Conservation (phyloP, 78 protist species). For the Speleostelium caveatum region DNA sequence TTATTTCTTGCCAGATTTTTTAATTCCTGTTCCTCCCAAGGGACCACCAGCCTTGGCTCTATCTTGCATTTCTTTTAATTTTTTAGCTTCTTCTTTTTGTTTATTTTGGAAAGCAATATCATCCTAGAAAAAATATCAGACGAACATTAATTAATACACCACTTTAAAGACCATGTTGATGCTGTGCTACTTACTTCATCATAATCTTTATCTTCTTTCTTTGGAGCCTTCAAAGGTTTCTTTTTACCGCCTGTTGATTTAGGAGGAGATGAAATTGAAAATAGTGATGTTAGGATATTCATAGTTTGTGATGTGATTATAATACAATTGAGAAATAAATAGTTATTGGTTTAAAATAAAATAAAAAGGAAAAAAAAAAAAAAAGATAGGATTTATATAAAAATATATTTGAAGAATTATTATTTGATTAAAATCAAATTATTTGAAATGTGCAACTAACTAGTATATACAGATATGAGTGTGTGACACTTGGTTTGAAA, state of each 20-base stretch:
- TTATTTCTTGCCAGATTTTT: conserved; percentile 79
- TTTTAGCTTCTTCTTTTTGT: conserved; percentile 67
- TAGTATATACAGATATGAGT: too few relatives aligned
- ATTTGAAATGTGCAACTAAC: too few relatives aligned
- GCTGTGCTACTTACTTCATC: conserved; percentile 46
- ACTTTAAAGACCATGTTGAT: not conserved
- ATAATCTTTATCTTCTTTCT: conserved; percentile 77
- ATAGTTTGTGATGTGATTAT: not conserved
- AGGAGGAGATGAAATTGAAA: not conserved
- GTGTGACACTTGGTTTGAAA: too few relatives aligned
- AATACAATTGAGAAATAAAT: not conserved
- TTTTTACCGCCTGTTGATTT: conserved; percentile 52
- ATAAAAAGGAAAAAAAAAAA: too few relatives aligned
- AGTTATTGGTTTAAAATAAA: too few relatives aligned
- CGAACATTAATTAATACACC: not conserved
- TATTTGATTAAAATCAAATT: too few relatives aligned
- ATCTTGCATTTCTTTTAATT: conserved; percentile 70
- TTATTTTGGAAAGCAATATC: conserved; percentile 78
- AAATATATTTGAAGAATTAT: too few relatives aligned
- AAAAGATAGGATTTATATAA: too few relatives aligned
- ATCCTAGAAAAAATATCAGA: conserved; percentile 24
- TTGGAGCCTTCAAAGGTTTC: conserved; percentile 80
- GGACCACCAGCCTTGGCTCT: conserved; percentile 79
- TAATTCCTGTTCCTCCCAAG: conserved; percentile 56
- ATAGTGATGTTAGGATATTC: not conserved